Base-by-base conservation (phyloP, 2,329 filamentous ascomycete genomes). In the Alternaria arbusti region DNA sequence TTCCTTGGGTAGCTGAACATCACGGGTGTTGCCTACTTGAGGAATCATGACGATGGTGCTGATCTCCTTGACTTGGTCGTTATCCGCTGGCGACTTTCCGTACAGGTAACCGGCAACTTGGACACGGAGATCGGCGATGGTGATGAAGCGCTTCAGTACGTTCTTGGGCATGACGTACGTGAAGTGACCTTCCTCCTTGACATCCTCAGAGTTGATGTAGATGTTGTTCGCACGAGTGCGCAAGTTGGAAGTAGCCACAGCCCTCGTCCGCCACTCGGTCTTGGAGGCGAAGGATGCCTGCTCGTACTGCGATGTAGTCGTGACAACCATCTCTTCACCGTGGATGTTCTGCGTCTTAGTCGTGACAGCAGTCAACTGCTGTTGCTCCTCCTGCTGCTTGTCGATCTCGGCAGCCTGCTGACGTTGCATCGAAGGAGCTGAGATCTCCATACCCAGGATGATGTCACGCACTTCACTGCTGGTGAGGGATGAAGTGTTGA, bases 81-180 rank as follows among this genome's bases (percentile, higher is more conserved):
- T 97, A 82, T 98, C 96, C 7, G 92, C 90, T 4, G 96, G 94
- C 1, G 95, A 97, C 50, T 89, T 89, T 69, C 96, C 96, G 78
- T 99, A 99, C 1, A 99, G 87, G 79, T 97, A 99, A 1, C 94
- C 96, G 15, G 95, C 94, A 54, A 99, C 94, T 81, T 99, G 96
- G 13, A 98, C 94, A 51, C 96, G 92, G 59, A 99, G 88, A 83
- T 99, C 96, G 50, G 96, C 91, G 76, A 99, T 96, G 23, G 93
- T 96, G 83, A 99, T 98, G 85, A 99, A 99, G 69, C 93, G 92
- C 86, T 97, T 97, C 74, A 99, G 87, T 52, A 99, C 91, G 80
- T 99, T 99, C 88, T 98, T 99, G 1, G 96, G 96, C 93, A 99
- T 97, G 74, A 99, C 92, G 75, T 98, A 99, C 1, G 95, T 99